Evolutionary conservation across 2,329 filamentous ascomycete species (phyloP).

Genomic region (Pestalotiopsis sp.): DNA sequence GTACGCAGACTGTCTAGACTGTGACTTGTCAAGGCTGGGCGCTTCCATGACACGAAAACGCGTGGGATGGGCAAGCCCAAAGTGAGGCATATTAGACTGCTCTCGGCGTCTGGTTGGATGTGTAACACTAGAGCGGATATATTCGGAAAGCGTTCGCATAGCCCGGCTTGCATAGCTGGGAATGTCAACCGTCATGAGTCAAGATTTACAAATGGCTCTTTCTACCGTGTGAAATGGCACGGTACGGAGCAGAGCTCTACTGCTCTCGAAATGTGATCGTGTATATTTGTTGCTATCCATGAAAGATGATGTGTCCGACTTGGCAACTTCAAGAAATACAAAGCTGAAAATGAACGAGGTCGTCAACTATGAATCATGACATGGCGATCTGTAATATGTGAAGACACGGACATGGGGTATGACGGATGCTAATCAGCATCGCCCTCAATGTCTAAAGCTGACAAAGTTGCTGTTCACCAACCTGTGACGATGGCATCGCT

Average conservation of each 20-base stretch:
- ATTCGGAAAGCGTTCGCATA: not conserved
- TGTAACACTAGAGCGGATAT: conserved; percentile 7
- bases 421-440: too few relatives aligned
- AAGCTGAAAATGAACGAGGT: not conserved
- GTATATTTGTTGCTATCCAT: not conserved
- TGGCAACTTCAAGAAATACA: not conserved
- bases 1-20: conserved; percentile 71
- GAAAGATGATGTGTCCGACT: too few relatives aligned
- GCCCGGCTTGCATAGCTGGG: not conserved
- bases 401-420: too few relatives aligned
- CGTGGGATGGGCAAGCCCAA: not conserved
- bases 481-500: not conserved
- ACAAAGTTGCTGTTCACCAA: too few relatives aligned
- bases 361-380: too few relatives aligned
- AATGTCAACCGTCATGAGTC: not conserved
- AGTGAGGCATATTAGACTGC: not conserved
- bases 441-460: too few relatives aligned
- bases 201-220: not conserved
- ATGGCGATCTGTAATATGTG: too few relatives aligned
- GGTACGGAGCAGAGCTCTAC: too few relatives aligned
- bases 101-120: not conserved
- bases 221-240: not conserved
- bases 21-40: not conserved
- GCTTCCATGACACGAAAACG: not conserved
- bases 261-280: too few relatives aligned